Percentiles rank a stretch among this genome's conserved stretches.
These are phyloP conservation scores for Leccinellum rugosiceps DNA, from an alignment of 768 basidiomycete species.

Conservation along the genomic window DNA sequence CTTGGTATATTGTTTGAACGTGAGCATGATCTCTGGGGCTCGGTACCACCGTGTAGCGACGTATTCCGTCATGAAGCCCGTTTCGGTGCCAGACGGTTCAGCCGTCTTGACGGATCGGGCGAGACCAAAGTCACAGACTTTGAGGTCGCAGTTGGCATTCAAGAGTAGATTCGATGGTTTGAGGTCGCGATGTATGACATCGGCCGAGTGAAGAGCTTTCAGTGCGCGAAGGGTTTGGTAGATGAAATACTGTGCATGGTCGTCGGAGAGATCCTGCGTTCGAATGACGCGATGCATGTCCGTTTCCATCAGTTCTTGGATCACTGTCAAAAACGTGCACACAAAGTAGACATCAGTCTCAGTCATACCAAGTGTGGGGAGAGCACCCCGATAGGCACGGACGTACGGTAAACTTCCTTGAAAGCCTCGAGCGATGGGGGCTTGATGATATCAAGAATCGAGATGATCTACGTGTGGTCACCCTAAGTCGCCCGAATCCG, in stretches of 20 bases:
- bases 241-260: conserved; percentile 92
- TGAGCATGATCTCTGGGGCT: conserved; percentile 99
- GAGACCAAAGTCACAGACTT: conserved; percentile 93
- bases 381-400: conserved; percentile 10
- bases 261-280: conserved; percentile 92
- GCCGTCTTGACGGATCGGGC: conserved; percentile 88
- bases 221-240: conserved; percentile 94
- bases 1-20: conserved; percentile 98
- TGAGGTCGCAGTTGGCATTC: conserved; percentile 95
- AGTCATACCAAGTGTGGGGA: not conserved
- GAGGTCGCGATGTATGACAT: conserved; percentile 94
- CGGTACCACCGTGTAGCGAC: conserved; percentile 99
- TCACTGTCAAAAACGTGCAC: conserved; percentile 44
- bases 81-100: conserved; percentile 80
- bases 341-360: conserved; percentile 1
- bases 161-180: conserved; percentile 97
- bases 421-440: conserved; percentile 77
- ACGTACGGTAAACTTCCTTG: conserved; percentile 77
- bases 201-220: conserved; percentile 94
- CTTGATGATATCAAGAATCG: conserved; percentile 85
- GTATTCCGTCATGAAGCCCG: conserved; percentile 94
- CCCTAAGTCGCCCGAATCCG: not conserved
- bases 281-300: conserved; percentile 97
- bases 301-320: conserved; percentile 93
- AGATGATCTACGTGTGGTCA: conserved; percentile 61